These are phyloP conservation scores for Pezicula rhizophila DNA, from an alignment of 2,329 filamentous ascomycete species.

Conservation along the genomic window DNA sequence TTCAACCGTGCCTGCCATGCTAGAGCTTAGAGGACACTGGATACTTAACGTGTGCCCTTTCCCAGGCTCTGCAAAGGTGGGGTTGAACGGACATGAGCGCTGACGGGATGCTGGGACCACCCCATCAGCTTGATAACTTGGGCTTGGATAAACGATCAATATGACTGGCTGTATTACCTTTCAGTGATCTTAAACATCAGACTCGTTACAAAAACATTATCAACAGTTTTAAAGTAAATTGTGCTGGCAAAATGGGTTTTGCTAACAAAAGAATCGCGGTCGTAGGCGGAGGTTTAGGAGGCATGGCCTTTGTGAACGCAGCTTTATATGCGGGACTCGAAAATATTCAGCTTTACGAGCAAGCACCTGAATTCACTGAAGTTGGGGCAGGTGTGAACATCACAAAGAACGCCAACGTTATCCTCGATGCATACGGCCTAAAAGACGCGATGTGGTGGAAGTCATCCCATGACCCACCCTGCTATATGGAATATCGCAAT, in stretches of 20 bases:
- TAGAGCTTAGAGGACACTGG: too few relatives aligned
- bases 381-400: constrained; percentile 8
- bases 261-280: background rate
- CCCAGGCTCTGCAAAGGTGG: too few relatives aligned
- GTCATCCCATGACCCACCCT: constrained; percentile 4
- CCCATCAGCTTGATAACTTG: too few relatives aligned
- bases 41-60: too few relatives aligned
- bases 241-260: background rate
- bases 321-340: background rate
- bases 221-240: background rate
- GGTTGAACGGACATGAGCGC: too few relatives aligned
- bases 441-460: constrained; percentile 5
- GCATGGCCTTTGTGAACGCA: background rate
- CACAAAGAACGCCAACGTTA: constrained; percentile 5
- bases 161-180: too few relatives aligned
- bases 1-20: too few relatives aligned
- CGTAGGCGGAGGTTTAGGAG: background rate
- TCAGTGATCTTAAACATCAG: background rate
- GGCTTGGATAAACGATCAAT: too few relatives aligned
- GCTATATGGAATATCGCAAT: background rate
- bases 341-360: constrained; percentile 2
- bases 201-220: background rate
- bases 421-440: constrained; percentile 4
- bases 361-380: constrained; percentile 8
- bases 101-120: too few relatives aligned